Percentiles rank a stretch among this genome's conserved stretches.
These are phyloP conservation scores for Cercospora berteroae DNA, from an alignment of 2,329 filamentous ascomycete species.

Conservation along the genomic window DNA sequence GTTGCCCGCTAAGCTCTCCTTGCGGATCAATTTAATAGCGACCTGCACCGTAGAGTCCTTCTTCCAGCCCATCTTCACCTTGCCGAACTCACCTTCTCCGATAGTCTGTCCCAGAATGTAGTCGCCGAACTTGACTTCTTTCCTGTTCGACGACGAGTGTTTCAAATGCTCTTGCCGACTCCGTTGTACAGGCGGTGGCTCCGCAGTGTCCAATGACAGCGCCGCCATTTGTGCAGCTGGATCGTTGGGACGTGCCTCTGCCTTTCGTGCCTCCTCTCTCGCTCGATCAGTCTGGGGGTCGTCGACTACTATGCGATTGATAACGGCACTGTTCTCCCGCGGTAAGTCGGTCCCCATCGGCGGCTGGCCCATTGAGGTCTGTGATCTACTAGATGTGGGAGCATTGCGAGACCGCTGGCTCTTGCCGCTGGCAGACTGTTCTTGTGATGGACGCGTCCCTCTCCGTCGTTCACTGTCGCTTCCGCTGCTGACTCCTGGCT, in stretches of 20 bases:
- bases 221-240: slow-evolving; percentile 47
- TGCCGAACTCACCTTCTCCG: slow-evolving; percentile 96
- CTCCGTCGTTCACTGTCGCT: slow-evolving; percentile 41
- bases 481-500: slow-evolving; percentile 44
- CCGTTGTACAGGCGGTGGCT: slow-evolving; percentile 35
- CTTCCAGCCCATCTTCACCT: slow-evolving; percentile 98
- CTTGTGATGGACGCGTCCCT: slow-evolving; percentile 45
- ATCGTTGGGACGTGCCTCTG: slow-evolving; percentile 53
- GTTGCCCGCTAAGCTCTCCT: slow-evolving; percentile 84
- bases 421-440: slow-evolving; percentile 46
- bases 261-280: slow-evolving; percentile 67
- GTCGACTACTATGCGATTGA: slow-evolving; percentile 73
- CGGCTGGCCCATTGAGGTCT: slow-evolving; percentile 53
- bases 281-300: slow-evolving; percentile 72
- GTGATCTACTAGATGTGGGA: slow-evolving; percentile 46
- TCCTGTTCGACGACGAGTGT: slow-evolving; percentile 50
- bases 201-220: slow-evolving; percentile 44
- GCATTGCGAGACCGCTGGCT: slow-evolving; percentile 37
- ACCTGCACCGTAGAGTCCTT: slow-evolving; percentile 88
- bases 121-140: slow-evolving; percentile 87
- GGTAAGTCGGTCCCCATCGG: slow-evolving; percentile 56
- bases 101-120: slow-evolving; percentile 95
- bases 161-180: slow-evolving; percentile 60
- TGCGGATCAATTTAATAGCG: slow-evolving; percentile 94
- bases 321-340: slow-evolving; percentile 74